Conservation (phyloP, 495 filamentous ascomycete genomes). For the Daldinia loculata region DNA sequence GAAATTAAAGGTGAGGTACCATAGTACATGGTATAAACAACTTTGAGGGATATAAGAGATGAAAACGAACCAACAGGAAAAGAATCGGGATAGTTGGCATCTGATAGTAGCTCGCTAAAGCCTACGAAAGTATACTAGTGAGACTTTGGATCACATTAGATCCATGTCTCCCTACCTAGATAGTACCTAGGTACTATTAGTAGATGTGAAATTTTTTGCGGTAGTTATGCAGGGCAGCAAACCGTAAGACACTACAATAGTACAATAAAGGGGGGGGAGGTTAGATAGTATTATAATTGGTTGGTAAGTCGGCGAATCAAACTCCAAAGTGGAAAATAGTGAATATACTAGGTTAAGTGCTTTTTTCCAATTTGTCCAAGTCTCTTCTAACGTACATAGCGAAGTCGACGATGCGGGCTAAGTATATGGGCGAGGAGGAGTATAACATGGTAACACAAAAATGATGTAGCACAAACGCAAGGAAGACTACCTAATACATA, state of each 20-base stretch:
- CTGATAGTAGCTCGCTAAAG: conserved; percentile 31
- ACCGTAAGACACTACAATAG: conserved; percentile 33
- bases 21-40: not conserved
- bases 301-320: conserved; percentile 11
- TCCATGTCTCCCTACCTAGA: conserved; percentile 28
- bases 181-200: conserved; percentile 3
- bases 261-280: conserved; percentile 16
- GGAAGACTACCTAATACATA: not conserved
- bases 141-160: conserved; percentile 36
- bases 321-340: conserved; percentile 20
- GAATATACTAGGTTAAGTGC: not conserved
- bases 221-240: conserved; percentile 40
- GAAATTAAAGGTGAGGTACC: not conserved
- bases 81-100: conserved; percentile 15
- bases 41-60: conserved; percentile 9
- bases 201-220: conserved; percentile 27
- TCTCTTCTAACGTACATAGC: not conserved
- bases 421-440: not conserved
- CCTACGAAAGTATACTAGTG: conserved; percentile 36
- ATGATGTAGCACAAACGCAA: not conserved
- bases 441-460: not conserved
- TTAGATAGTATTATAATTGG: conserved; percentile 30
- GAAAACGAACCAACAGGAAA: conserved; percentile 22
- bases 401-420: not conserved
- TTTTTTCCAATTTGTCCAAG: not conserved